phyloP scores from a whole-genome alignment of 495 filamentous ascomycete species.

The Daldinia caldariorum region DNA sequence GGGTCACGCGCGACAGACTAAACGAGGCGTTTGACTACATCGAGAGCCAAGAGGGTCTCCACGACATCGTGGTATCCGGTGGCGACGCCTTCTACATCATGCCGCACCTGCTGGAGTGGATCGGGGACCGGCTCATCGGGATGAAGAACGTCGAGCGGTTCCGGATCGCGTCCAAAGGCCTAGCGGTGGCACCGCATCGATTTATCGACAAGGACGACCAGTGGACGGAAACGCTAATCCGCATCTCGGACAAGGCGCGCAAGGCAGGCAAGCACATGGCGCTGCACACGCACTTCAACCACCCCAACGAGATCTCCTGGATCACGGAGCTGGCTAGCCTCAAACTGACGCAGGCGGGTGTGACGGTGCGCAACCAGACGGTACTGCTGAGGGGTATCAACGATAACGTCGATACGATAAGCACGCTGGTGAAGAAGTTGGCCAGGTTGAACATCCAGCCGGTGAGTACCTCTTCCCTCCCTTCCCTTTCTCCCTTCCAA shows the following conservation, averaged over 20 bases:
- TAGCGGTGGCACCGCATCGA: slow-evolving; percentile 62
- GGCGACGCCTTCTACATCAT: slow-evolving; percentile 65
- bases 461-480: slow-evolving; percentile 12
- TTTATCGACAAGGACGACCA: slow-evolving; percentile 60
- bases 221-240: slow-evolving; percentile 64
- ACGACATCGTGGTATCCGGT: slow-evolving; percentile 67
- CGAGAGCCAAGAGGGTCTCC: slow-evolving; percentile 54
- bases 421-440: slow-evolving; percentile 58
- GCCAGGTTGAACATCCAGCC: slow-evolving; percentile 65
- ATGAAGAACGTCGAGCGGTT: slow-evolving; percentile 60
- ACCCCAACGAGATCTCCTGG: slow-evolving; percentile 68
- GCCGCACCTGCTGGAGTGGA: slow-evolving; percentile 48
- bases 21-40: slow-evolving; percentile 62
- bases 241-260: slow-evolving; percentile 57
- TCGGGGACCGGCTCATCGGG: slow-evolving; percentile 53
- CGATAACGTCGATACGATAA: slow-evolving; percentile 63
- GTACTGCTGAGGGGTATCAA: slow-evolving; percentile 67
- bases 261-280: slow-evolving; percentile 65
- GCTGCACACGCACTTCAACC: slow-evolving; percentile 71
- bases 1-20: slow-evolving; percentile 55
- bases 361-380: slow-evolving; percentile 62
- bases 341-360: slow-evolving; percentile 58
- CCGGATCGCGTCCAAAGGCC: slow-evolving; percentile 66
- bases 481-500: neutral
- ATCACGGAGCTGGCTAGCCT: slow-evolving; percentile 61